phyloP scores from a whole-genome alignment of 225 moss, liverwort and hornwort species.

The Marchantia paleacea region DNA sequence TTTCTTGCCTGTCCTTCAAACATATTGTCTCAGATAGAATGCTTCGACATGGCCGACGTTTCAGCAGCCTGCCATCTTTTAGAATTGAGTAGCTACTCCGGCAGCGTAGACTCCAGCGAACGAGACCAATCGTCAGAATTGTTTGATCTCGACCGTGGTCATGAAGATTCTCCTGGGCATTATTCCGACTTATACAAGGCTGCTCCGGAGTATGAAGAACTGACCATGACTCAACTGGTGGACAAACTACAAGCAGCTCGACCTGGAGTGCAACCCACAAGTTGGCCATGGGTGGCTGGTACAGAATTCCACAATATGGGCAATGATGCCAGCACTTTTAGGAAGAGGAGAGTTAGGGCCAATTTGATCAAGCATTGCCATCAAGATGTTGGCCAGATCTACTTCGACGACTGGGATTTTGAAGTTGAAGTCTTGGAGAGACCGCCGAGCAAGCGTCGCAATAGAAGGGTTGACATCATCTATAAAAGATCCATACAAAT shows the following conservation, averaged over 20 bases:
- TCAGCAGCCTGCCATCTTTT: slow-evolving; percentile 35
- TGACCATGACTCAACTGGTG: not conserved
- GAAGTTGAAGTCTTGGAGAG: slow-evolving; percentile 29
- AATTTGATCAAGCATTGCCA: slow-evolving; percentile 17
- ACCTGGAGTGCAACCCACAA: slow-evolving; percentile 5
- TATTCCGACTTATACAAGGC: not conserved
- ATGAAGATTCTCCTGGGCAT: not conserved
- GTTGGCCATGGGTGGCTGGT: not conserved
- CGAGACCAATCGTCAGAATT: not conserved
- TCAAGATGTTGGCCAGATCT: not conserved
- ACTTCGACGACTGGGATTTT: not conserved
- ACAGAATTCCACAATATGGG: slow-evolving; percentile 7
- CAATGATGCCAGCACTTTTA: slow-evolving; percentile 4
- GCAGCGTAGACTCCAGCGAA: not conserved
- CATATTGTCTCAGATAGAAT: slow-evolving; percentile 22
- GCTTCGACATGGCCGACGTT: slow-evolving; percentile 34
- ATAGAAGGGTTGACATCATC: slow-evolving; percentile 8
- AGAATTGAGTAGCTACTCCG: slow-evolving; percentile 26
- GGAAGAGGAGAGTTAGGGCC: slow-evolving; percentile 34
- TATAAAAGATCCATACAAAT: slow-evolving; percentile 16
- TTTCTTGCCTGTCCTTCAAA: not conserved
- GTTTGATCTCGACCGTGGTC: not conserved
- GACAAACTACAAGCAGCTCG: not conserved
- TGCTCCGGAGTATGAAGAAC: not conserved
- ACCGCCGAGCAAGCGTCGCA: slow-evolving; percentile 28